Conservation (phyloP, 2,329 filamentous ascomycete species). For the Aspergillus sp. region DNA sequence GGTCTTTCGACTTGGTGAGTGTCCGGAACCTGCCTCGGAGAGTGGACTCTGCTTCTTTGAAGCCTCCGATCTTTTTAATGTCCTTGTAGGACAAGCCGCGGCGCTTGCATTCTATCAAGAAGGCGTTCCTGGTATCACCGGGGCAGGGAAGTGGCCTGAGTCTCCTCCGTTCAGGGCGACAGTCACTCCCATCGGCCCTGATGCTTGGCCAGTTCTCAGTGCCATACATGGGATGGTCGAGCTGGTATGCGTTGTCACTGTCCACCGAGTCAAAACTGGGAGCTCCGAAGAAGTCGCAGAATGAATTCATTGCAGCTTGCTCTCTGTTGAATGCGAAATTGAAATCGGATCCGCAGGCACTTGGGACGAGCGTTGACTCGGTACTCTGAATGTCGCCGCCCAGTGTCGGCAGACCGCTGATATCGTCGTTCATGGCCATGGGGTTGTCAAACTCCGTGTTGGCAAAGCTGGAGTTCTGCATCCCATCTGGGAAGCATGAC, state of each 20-base stretch:
- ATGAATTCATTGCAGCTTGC: background rate
- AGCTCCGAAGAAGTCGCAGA: background rate
- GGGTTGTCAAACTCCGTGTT: slow-evolving; percentile 2
- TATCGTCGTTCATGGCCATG: background rate
- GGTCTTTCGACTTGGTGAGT: slow-evolving; percentile 37
- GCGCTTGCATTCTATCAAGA: slow-evolving; percentile 33
- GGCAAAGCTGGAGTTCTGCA: background rate
- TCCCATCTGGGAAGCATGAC: background rate
- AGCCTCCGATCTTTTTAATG: slow-evolving; percentile 35
- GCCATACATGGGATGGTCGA: slow-evolving; percentile 1
- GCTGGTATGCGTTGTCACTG: background rate
- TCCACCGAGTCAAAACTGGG: background rate
- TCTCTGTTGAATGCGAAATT: slow-evolving; percentile 1
- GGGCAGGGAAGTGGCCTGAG: slow-evolving; percentile 8
- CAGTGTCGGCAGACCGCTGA: slow-evolving; percentile 3
- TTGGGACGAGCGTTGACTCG: slow-evolving; percentile 2
- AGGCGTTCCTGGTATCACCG: slow-evolving; percentile 24
- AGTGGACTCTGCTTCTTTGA: slow-evolving; percentile 40
- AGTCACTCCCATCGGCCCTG: background rate
- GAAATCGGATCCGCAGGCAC: slow-evolving; percentile 2
- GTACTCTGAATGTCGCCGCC: background rate
- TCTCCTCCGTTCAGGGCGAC: slow-evolving; percentile 1
- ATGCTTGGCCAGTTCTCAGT: background rate
- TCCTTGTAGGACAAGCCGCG: slow-evolving; percentile 39
- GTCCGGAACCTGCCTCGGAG: slow-evolving; percentile 39